These are phyloP conservation scores for Dujonia santamariae DNA, from an alignment of 1,139 yeast genomes.

Conservation along the genomic window DNA sequence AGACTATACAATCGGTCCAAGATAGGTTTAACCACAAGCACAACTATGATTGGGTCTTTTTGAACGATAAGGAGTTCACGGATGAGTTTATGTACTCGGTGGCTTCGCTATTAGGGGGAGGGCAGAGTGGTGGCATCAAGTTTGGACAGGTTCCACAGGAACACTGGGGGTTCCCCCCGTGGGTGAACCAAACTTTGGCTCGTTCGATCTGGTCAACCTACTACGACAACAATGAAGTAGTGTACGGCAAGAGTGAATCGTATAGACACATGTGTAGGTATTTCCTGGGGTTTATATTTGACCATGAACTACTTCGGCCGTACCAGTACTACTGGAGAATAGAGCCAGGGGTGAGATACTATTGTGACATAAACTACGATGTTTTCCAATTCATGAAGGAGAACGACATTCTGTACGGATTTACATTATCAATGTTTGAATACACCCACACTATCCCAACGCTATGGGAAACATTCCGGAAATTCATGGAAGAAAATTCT, in stretches of 20 bases:
- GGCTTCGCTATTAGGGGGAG: slow-evolving; percentile 16
- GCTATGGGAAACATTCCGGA: slow-evolving; percentile 24
- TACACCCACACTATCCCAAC: slow-evolving; percentile 31
- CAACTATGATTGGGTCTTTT: slow-evolving; percentile 33
- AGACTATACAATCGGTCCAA: slow-evolving; percentile 64
- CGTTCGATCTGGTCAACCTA: slow-evolving; percentile 10
- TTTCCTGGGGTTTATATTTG: slow-evolving; percentile 32
- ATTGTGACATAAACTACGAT: slow-evolving; percentile 30
- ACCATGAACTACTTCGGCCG: slow-evolving; percentile 25
- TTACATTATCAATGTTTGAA: slow-evolving; percentile 28
- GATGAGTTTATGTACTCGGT: slow-evolving; percentile 22
- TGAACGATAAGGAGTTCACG: slow-evolving; percentile 31
- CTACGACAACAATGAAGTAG: slow-evolving; percentile 13
- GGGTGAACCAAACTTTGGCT: slow-evolving; percentile 23
- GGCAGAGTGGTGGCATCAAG: slow-evolving; percentile 16
- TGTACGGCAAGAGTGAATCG: slow-evolving; percentile 28
- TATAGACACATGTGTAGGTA: slow-evolving; percentile 40
- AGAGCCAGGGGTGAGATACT: slow-evolving; percentile 28
- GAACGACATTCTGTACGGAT: slow-evolving; percentile 24
- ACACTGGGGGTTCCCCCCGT: slow-evolving; percentile 33
- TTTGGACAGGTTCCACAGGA: slow-evolving; percentile 28
- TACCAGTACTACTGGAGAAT: slow-evolving; percentile 37
- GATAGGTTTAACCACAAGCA: slow-evolving; percentile 60
- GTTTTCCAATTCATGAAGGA: slow-evolving; percentile 24
- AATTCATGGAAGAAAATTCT: slow-evolving; percentile 14